These are phyloP conservation scores for Geotrichum cucujoidarum DNA, from an alignment of 1,139 yeast genomes.

Conservation along the genomic window DNA sequence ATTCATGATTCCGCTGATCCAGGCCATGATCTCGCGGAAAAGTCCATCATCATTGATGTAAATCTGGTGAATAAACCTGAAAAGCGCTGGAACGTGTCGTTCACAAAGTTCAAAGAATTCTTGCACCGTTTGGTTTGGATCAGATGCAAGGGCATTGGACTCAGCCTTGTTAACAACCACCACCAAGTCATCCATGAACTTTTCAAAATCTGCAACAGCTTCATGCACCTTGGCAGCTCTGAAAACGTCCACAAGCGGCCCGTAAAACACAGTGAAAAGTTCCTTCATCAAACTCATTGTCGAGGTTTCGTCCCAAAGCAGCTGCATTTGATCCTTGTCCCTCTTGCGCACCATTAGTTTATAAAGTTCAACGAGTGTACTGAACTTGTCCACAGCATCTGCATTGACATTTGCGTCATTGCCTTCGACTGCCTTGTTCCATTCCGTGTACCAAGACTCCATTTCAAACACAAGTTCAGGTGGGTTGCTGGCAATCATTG, in stretches of 20 bases:
- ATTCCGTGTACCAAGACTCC: conserved; percentile 34
- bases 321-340: conserved; percentile 70
- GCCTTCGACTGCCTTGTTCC: conserved; percentile 39
- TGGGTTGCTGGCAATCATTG: conserved; percentile 16
- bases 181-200: conserved; percentile 68
- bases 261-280: conserved; percentile 70
- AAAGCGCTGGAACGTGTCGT: conserved; percentile 64
- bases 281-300: conserved; percentile 66
- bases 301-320: conserved; percentile 81
- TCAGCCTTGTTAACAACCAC: conserved; percentile 48
- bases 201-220: conserved; percentile 68
- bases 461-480: conserved; percentile 24
- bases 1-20: conserved; percentile 63
- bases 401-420: conserved; percentile 20
- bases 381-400: conserved; percentile 38
- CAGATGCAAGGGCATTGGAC: conserved; percentile 45
- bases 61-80: conserved; percentile 69
- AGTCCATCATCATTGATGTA: conserved; percentile 71
- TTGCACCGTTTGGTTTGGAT: conserved; percentile 56
- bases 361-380: conserved; percentile 56
- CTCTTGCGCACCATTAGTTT: conserved; percentile 60
- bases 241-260: conserved; percentile 74
- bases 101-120: conserved; percentile 59
- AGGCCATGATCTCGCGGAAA: conserved; percentile 62
- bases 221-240: conserved; percentile 71